Conservation (phyloP, 2,329 filamentous ascomycete genomes). For the Mycosphaerella sp. region DNA sequence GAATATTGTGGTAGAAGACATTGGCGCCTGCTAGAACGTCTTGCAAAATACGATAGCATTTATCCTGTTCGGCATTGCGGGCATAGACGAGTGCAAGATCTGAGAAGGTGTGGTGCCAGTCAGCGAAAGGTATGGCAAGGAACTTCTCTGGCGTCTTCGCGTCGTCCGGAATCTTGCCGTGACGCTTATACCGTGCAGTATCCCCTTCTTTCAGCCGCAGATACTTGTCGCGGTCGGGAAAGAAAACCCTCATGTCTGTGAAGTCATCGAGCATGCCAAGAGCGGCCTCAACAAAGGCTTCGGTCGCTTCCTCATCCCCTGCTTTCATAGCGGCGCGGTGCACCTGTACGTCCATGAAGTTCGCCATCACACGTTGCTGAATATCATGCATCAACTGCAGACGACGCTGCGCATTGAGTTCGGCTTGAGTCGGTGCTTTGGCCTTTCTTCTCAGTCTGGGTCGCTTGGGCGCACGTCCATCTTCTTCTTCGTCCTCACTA, state of each 20-base stretch:
- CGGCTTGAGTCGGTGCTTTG: conserved; percentile 10
- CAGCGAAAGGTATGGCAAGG: conserved; percentile 71
- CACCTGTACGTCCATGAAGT: conserved; percentile 37
- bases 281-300: conserved; percentile 55
- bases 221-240: conserved; percentile 46
- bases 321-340: conserved; percentile 40
- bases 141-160: conserved; percentile 50
- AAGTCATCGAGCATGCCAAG: conserved; percentile 56
- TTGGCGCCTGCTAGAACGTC: conserved; percentile 69
- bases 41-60: conserved; percentile 74
- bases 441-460: conserved; percentile 18
- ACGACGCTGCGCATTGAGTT: conserved; percentile 12
- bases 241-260: conserved; percentile 54
- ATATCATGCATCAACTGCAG: conserved; percentile 19
- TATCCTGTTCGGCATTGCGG: conserved; percentile 57
- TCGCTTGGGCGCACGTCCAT: conserved; percentile 12
- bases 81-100: conserved; percentile 78
- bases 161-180: conserved; percentile 27
- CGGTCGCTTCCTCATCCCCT: conserved; percentile 44
- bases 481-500: conserved; percentile 8
- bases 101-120: conserved; percentile 86
- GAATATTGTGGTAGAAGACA: conserved; percentile 62
- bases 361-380: conserved; percentile 28
- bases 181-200: conserved; percentile 6
- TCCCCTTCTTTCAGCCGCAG: conserved; percentile 42